Evolutionary conservation across 2,329 filamentous ascomycete genomes (phyloP), one percentile per base, ranked within the genome.

Genomic region (Fusarium staphyleae): DNA sequence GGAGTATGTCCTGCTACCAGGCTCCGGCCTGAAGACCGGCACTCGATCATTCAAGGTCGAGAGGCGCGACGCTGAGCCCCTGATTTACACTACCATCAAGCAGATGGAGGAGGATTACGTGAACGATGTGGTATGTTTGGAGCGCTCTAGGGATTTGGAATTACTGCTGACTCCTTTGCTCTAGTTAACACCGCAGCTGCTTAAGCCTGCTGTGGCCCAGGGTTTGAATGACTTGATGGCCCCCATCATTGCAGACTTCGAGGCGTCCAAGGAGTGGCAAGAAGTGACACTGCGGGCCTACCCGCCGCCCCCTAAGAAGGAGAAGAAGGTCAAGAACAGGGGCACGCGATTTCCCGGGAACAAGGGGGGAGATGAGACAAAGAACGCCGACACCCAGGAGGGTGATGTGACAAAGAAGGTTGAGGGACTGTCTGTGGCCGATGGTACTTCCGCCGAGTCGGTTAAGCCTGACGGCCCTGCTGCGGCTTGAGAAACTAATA

Each of bases 1-100:
- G 15, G 90, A 98, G 74, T 91, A 86, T 69, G 91, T 97, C 24
- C 80, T 98, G 26, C 82, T 99, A 9, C 91, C 92, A 1, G 89
- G 88, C 3, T 80, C 86, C 9, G 81, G 82, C n/a, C 77, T 96
- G 39, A 82, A 77, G 24, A 50, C 29, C 54, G 79, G 83, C 54
- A 78, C 78, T 55, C 75, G 78, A 22, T 81, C 84, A 45, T 96
- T 97, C 72, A 76, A 79, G 5, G 88, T 96, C 7, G 79, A 87
- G 59, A 80, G 87, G 69, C 78, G 85, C 62, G 89, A 90, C 52
- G 82, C 81, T 26, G 90, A 95, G 69, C 86, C 91, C 1, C 77
- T 96, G 28, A 81, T 92, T 55, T 98, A 97, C 81, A 85, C 80
- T n/a, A 77, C 84, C 52, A 90, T 96, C 54, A 77, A 85, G 52